Conservation (phyloP, 2,329 filamentous ascomycete species). For the Hysterium pulicare region DNA sequence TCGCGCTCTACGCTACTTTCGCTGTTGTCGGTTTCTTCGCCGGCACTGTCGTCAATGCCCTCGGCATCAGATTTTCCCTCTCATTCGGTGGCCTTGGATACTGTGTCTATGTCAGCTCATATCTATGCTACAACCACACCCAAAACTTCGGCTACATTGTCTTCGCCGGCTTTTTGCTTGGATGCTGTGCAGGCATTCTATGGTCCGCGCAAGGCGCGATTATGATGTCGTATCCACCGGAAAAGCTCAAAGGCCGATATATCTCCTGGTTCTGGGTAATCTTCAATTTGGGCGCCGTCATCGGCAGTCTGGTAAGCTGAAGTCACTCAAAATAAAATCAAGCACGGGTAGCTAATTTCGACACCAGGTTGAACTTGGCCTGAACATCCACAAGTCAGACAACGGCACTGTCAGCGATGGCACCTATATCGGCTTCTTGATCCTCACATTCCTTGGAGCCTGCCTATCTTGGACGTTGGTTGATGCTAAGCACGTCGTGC, state of each 20-base stretch:
- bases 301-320: slow-evolving; percentile 63
- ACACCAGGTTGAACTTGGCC: slow-evolving; percentile 59
- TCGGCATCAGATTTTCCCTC: slow-evolving; percentile 65
- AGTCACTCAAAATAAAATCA: background rate
- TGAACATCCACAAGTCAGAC: slow-evolving; percentile 59
- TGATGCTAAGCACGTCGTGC: slow-evolving; percentile 67
- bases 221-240: slow-evolving; percentile 85
- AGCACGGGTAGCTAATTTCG: slow-evolving; percentile 4
- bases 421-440: slow-evolving; percentile 77
- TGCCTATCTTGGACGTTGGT: slow-evolving; percentile 64
- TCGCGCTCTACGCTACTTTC: slow-evolving; percentile 67
- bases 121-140: slow-evolving; percentile 66
- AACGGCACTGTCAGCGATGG: slow-evolving; percentile 59
- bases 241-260: slow-evolving; percentile 79
- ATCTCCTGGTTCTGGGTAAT: slow-evolving; percentile 94
- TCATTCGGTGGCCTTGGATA: slow-evolving; percentile 71
- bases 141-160: slow-evolving; percentile 65
- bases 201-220: slow-evolving; percentile 78
- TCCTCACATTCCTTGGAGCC: slow-evolving; percentile 72
- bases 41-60: slow-evolving; percentile 67
- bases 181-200: slow-evolving; percentile 70
- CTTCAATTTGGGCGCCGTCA: slow-evolving; percentile 87
- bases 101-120: slow-evolving; percentile 65
- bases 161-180: slow-evolving; percentile 69
- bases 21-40: slow-evolving; percentile 60